phyloP scores from a whole-genome alignment of 2,329 filamentous ascomycete genomes.

The Claviceps pusilla region DNA sequence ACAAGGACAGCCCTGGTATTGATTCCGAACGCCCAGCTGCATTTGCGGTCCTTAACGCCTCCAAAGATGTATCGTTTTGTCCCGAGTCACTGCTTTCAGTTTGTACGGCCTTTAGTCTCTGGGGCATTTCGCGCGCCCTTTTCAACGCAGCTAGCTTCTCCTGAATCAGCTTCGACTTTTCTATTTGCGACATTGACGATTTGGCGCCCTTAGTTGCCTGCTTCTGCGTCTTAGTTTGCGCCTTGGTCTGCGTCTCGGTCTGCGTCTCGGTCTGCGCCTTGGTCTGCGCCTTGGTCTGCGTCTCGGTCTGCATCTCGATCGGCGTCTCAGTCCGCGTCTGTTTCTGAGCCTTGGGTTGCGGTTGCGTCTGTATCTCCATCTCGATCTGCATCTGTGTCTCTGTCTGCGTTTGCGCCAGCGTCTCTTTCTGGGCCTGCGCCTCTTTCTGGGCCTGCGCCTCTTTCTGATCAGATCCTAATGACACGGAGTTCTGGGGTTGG shows the following conservation, averaged over 20 bases:
- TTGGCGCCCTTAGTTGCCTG: slow-evolving; percentile 12
- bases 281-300: background rate
- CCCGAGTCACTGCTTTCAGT: slow-evolving; percentile 1
- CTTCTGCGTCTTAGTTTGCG: background rate
- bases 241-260: background rate
- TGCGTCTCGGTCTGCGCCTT: background rate
- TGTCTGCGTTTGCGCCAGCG: background rate
- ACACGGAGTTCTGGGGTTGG: slow-evolving; percentile 3
- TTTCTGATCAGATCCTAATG: background rate
- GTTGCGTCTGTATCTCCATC: background rate
- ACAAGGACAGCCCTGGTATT: slow-evolving; percentile 23
- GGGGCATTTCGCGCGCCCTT: slow-evolving; percentile 34
- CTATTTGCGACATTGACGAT: slow-evolving; percentile 28
- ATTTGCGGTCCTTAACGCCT: background rate
- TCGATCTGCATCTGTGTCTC: background rate
- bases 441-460: background rate
- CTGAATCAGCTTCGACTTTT: slow-evolving; percentile 59
- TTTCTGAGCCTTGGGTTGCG: background rate
- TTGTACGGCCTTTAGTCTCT: background rate
- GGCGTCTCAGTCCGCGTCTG: background rate
- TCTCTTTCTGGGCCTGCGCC: background rate
- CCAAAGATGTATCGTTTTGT: background rate
- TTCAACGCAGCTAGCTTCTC: slow-evolving; percentile 66
- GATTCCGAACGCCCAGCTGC: slow-evolving; percentile 2
- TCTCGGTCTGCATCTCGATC: background rate